A percentile compares a stretch with the other conserved stretches of the same genome.
Conservation (phyloP, 2,329 filamentous ascomycete genomes). For the Juglanconis oblonga region DNA sequence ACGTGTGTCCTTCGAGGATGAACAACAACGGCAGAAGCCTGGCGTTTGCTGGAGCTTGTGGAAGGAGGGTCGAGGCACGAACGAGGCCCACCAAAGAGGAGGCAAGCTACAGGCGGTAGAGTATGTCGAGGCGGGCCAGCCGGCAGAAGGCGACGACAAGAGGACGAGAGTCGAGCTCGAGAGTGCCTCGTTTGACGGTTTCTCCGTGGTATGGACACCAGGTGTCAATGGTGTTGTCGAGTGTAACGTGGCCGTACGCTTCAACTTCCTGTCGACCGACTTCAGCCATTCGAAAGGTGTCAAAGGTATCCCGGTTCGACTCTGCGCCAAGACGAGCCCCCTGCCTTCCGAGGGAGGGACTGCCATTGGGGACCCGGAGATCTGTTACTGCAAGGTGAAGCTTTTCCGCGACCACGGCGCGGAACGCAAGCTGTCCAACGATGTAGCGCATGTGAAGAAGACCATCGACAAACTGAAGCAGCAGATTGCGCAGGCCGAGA, state of each 20-base stretch:
- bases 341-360: slow-evolving; percentile 46
- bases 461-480: slow-evolving; percentile 95
- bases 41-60: slow-evolving; percentile 72
- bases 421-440: slow-evolving; percentile 91
- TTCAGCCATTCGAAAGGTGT: slow-evolving; percentile 99
- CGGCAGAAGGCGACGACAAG: slow-evolving; percentile 61
- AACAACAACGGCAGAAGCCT: slow-evolving; percentile 80
- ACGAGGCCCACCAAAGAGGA: slow-evolving; percentile 89
- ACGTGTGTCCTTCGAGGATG: slow-evolving; percentile 95
- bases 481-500: slow-evolving; percentile 78
- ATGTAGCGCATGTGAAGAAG: slow-evolving; percentile 92
- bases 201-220: slow-evolving; percentile 85
- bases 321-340: slow-evolving; percentile 85
- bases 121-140: slow-evolving; percentile 70
- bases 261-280: slow-evolving; percentile 97
- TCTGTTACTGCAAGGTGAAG: slow-evolving; percentile 96
- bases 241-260: slow-evolving; percentile 85
- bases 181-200: slow-evolving; percentile 84
- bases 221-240: slow-evolving; percentile 66
- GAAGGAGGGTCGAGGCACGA: slow-evolving; percentile 96
- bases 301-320: slow-evolving; percentile 90
- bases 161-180: slow-evolving; percentile 69
- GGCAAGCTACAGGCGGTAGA: slow-evolving; percentile 93
- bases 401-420: slow-evolving; percentile 95
- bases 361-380: slow-evolving; percentile 57